Percentiles rank a stretch among this genome's conserved stretches.
phyloP scores from a whole-genome alignment of 1,284 basidiomycete genomes.

The Malassezia nana region DNA sequence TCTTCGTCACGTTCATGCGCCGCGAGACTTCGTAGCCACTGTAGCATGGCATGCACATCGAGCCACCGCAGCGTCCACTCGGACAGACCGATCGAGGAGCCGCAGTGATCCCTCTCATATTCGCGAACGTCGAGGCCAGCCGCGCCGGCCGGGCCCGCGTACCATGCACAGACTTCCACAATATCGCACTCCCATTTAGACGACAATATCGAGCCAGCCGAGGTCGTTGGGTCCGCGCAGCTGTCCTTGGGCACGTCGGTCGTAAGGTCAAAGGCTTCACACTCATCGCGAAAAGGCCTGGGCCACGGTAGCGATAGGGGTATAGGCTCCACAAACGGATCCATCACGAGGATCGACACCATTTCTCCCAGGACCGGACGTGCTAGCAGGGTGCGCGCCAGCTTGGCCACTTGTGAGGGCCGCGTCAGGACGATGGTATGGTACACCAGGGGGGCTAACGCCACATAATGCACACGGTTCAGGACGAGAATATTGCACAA shows the following conservation, averaged over 20 bases:
- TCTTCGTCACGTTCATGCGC: constrained; percentile 4
- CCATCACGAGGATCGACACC: constrained; percentile 2
- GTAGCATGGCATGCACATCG: constrained; percentile 1
- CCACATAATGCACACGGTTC: constrained; percentile 16
- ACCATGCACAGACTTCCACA: constrained; percentile 2
- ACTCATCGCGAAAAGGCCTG: not conserved
- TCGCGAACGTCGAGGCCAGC: constrained; percentile 4
- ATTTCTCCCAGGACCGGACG: constrained; percentile 8
- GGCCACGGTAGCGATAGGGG: not conserved
- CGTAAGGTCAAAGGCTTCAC: not conserved
- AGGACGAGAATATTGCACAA: constrained; percentile 7
- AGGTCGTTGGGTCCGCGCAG: not conserved
- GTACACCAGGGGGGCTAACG: constrained; percentile 16
- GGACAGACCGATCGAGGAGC: not conserved
- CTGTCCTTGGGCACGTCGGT: not conserved
- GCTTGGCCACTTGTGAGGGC: constrained; percentile 6
- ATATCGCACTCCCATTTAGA: constrained; percentile 4
- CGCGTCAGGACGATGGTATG: not conserved
- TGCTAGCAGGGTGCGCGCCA: not conserved
- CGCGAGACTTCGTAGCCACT: constrained; percentile 6
- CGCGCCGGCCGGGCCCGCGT: not conserved
- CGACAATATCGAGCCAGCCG: constrained; percentile 7
- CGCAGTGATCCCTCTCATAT: constrained; percentile 4
- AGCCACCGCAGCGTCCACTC: constrained; percentile 6
- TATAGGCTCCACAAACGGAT: not conserved